Base-by-base conservation (phyloP, 2,329 filamentous ascomycete species). In the Thyridium curvatum region DNA sequence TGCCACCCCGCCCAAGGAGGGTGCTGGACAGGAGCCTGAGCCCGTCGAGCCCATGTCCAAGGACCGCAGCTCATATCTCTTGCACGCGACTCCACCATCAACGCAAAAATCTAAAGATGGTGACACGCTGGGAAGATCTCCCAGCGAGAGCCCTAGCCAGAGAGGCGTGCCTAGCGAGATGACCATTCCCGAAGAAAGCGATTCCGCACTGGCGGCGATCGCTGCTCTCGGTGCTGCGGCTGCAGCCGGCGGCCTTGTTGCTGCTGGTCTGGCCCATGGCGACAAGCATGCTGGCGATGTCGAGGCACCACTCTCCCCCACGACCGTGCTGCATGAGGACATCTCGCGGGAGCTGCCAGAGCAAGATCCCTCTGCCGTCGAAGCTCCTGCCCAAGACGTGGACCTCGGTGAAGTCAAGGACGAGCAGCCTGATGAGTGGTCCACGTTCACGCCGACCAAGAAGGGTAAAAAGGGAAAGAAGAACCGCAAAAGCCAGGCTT, bases 41-140 rank as follows among this genome's bases (percentile, higher is more conserved):
- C 56, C 61, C 5, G 45, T 66, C 13, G 64, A 71, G 30, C 41
- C 64, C 13, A 63, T 59, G 42, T 64, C 61, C 7, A 67, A 66
- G 46, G 59, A 66, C 43, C 54, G 61, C 46, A 70, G 60, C 48
- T 66, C 63, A 12, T 65, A 66, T 46, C 47, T 69, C 13, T 58
- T 65, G 21, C 52, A 61, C 36, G 61, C 63, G 12, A 62, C 60
- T 17, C 61, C 68, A 3, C 53, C 59, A 12, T 57, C 58, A 7
- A 42, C 49, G 15, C 50, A 59, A 40, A 54, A 47, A n/a, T 40
- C 49, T 39, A 52, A 49, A 14, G 45, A 45, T 15, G 44, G 50
- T 18, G 41, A 41, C 14, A 14, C 48, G 34, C 35, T 47, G 33
- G 44, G 50, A 38, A 49, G 43, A 10, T 47, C 53, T 13, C 46